These are phyloP conservation scores for Plasmopara halstedii DNA, from an alignment of 352 stramenopile genomes.

Conservation along the genomic window DNA sequence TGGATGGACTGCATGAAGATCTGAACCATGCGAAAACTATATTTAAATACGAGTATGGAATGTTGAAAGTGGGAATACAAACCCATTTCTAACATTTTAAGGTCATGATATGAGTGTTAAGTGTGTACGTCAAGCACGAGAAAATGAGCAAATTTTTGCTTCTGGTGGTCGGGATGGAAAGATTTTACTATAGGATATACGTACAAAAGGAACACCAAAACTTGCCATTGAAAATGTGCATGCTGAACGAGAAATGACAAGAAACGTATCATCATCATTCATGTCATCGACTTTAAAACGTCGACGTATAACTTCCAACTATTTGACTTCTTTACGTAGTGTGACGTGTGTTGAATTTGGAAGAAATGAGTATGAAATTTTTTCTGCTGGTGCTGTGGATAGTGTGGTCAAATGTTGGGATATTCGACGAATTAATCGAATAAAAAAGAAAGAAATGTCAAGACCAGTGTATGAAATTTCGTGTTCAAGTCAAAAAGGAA, in stretches of 20 bases:
- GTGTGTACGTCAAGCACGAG: conserved; percentile 45
- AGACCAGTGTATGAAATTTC: conserved; percentile 30
- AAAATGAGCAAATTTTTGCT: conserved; percentile 32
- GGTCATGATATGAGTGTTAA: conserved; percentile 73
- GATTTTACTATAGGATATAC: conserved; percentile 56
- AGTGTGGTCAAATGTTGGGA: conserved; percentile 68
- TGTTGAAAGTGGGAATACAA: conserved; percentile 26
- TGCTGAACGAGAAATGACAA: conserved; percentile 11
- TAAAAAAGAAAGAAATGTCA: conserved; percentile 14
- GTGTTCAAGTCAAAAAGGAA: conserved; percentile 25
- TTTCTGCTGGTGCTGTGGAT: conserved; percentile 52
- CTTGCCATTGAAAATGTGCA: conserved; percentile 32
- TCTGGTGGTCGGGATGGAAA: conserved; percentile 54
- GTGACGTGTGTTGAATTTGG: conserved; percentile 71
- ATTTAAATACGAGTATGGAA: conserved; percentile 53
- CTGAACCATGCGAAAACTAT: conserved; percentile 71
- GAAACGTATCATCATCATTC: conserved; percentile 3
- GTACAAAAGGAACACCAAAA: conserved; percentile 20
- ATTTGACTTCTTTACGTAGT: conserved; percentile 30
- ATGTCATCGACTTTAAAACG: conserved; percentile 22
- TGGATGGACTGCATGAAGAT: conserved; percentile 85
- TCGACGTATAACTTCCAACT: conserved; percentile 16
- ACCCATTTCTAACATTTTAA: conserved; percentile 24
- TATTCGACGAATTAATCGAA: conserved; percentile 26
- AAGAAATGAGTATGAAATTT: conserved; percentile 29